These are phyloP conservation scores for Aspergillus kassunensis DNA, from an alignment of 495 filamentous ascomycete species.

Conservation along the genomic window DNA sequence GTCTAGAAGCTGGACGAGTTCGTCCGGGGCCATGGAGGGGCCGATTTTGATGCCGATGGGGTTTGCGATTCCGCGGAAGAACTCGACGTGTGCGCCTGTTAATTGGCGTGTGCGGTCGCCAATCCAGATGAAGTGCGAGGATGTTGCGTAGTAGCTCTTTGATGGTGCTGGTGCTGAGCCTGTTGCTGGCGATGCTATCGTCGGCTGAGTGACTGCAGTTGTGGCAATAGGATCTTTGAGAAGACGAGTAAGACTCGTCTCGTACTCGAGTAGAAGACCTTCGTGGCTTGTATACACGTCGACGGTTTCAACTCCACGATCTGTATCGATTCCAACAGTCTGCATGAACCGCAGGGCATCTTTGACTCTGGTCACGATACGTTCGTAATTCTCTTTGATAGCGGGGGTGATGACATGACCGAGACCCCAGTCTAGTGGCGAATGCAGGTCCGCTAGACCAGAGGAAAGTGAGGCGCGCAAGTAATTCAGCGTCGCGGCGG, in stretches of 20 bases:
- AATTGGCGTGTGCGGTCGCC: constrained; percentile 93
- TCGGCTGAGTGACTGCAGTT: too few relatives aligned
- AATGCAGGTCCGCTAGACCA: constrained; percentile 89
- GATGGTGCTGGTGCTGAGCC: constrained; percentile 6
- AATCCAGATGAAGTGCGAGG: constrained; percentile 97
- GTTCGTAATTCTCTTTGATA: constrained; percentile 78
- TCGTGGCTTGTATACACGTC: constrained; percentile 96
- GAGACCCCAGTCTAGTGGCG: constrained; percentile 89
- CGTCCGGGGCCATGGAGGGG: constrained; percentile 68
- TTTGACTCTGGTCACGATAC: constrained; percentile 77
- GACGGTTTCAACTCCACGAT: constrained; percentile 80
- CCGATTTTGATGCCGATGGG: constrained; percentile 96
- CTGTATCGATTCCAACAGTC: constrained; percentile 87
- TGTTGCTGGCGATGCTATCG: not conserved
- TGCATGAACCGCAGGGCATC: constrained; percentile 94
- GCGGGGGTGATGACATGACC: constrained; percentile 84
- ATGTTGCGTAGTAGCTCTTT: constrained; percentile 74
- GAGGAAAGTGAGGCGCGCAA: constrained; percentile 77
- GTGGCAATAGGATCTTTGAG: constrained; percentile 57
- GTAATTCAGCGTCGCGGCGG: constrained; percentile 89
- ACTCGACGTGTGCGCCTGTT: constrained; percentile 90
- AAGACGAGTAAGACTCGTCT: constrained; percentile 75
- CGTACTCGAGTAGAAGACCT: constrained; percentile 91
- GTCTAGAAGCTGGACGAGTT: constrained; percentile 72
- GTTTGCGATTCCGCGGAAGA: constrained; percentile 93